A percentile compares a stretch with the other conserved stretches of the same genome.
phyloP scores from a whole-genome alignment of 208 protist genomes.

The Leishmania braziliensis region DNA sequence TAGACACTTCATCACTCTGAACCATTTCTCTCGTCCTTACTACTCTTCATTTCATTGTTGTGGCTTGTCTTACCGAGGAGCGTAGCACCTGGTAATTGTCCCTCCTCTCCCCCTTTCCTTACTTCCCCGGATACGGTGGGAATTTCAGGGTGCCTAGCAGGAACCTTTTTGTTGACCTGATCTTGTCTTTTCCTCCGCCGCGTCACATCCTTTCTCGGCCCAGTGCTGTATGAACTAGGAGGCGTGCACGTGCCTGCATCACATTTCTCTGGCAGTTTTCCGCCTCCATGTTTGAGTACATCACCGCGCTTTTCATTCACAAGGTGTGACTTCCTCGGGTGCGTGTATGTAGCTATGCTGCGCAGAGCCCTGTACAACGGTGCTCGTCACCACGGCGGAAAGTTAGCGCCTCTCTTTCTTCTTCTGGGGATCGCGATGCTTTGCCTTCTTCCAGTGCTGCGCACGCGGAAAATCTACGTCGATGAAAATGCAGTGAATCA shows the following conservation, averaged over 20 bases:
- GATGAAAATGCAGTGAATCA: conserved; percentile 67
- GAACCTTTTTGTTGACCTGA: neutral
- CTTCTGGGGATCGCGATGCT: conserved; percentile 46
- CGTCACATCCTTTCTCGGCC: neutral
- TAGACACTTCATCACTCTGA: neutral
- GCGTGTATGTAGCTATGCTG: conserved; percentile 28
- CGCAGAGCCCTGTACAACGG: conserved; percentile 18
- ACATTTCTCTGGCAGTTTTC: neutral
- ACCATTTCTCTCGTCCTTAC: neutral
- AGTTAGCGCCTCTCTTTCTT: conserved; percentile 47
- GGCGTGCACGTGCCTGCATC: neutral
- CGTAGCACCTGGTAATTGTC: neutral
- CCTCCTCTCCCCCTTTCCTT: too few relatives aligned
- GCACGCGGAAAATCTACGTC: conserved; percentile 36
- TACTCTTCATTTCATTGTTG: neutral
- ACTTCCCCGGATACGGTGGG: neutral
- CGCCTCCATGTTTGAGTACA: neutral
- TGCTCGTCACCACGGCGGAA: conserved; percentile 40
- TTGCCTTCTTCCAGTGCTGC: conserved; percentile 35
- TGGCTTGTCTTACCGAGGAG: neutral
- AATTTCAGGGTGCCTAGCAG: neutral
- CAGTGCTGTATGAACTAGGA: neutral
- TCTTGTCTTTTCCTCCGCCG: neutral
- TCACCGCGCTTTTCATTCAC: neutral
- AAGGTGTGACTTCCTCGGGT: neutral